A percentile compares a stretch with the other conserved stretches of the same genome.
Evolutionary conservation across 495 filamentous ascomycete species (phyloP).

Genomic region (Choiromyces venosus): DNA sequence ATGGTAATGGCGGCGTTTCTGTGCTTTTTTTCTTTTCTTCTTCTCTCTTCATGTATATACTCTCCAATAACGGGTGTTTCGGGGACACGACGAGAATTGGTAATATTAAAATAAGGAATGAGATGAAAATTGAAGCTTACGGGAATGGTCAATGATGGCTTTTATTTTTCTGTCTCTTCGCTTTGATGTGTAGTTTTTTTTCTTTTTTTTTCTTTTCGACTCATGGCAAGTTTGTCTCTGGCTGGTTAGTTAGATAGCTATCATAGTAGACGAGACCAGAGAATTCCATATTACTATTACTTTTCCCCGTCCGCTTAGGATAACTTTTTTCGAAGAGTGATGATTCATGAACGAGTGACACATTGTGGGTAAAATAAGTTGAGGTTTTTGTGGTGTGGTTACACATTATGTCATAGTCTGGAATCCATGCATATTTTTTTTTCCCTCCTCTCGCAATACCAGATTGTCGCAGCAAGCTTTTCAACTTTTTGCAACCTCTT

Average conservation of each 20-base stretch:
- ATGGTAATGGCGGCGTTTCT: not conserved
- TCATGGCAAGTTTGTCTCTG: not conserved
- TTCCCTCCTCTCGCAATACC: not conserved
- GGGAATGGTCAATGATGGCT: no score
- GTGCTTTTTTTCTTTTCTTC: not conserved
- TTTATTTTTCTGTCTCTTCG: no score
- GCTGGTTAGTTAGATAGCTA: not conserved
- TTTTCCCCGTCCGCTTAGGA: not conserved
- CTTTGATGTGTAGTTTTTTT: no score
- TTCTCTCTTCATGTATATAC: not conserved
- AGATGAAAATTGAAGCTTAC: no score
- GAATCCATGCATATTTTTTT: not conserved
- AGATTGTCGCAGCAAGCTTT: not conserved
- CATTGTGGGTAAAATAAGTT: not conserved
- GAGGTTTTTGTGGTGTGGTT: not conserved
- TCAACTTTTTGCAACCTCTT: not conserved
- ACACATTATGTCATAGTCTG: not conserved
- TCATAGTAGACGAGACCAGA: not conserved
- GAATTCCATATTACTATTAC: no score
- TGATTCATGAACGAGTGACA: not conserved
- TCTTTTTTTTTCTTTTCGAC: no score
- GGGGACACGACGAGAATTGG: no score
- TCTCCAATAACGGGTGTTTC: not conserved
- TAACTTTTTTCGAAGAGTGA: not conserved
- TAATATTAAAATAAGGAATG: no score